Conservation (phyloP, 441 rosid genomes). For the Gossypium aridum region DNA sequence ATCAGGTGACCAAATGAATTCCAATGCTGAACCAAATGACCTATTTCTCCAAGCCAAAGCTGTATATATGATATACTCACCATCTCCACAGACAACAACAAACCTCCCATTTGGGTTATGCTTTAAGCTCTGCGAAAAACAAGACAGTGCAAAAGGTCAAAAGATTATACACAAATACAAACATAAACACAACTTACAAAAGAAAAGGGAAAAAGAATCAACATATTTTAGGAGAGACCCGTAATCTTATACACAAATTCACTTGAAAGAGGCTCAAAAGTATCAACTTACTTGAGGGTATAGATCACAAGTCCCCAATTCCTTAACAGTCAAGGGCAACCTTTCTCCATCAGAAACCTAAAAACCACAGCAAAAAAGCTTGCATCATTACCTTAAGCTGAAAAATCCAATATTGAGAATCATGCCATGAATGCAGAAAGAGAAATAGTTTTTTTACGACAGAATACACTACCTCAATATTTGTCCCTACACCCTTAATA, state of each 20-base stretch:
- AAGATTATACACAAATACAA: background rate
- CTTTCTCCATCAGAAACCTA: conserved; percentile 98
- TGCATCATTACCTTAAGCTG: conserved; percentile 11
- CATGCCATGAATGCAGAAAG: conserved; percentile 6
- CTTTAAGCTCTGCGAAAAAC: conserved; percentile 69
- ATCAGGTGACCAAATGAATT: conserved; percentile 94
- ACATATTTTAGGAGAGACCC: background rate
- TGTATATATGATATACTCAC: conserved; percentile 94
- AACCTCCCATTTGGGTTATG: conserved; percentile 99
- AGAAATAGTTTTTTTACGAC: background rate
- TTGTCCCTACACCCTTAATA: conserved; percentile 90
- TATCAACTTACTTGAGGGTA: conserved; percentile 84
- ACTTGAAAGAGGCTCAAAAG: conserved; percentile 12
- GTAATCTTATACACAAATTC: background rate
- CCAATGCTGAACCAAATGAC: conserved; percentile 96
- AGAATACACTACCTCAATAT: conserved; percentile 62
- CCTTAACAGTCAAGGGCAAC: conserved; percentile 94
- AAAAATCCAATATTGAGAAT: background rate
- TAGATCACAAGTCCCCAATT: conserved; percentile 96
- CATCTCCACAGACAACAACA: conserved; percentile 99
- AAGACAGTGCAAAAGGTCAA: conserved; percentile 3
- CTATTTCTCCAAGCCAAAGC: conserved; percentile 99
- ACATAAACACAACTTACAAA: background rate
- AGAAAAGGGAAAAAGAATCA: background rate
- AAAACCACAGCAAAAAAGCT: conserved; percentile 14